Conservation (phyloP, 2,329 filamentous ascomycete genomes). For the Pyrenochaeta sp. region DNA sequence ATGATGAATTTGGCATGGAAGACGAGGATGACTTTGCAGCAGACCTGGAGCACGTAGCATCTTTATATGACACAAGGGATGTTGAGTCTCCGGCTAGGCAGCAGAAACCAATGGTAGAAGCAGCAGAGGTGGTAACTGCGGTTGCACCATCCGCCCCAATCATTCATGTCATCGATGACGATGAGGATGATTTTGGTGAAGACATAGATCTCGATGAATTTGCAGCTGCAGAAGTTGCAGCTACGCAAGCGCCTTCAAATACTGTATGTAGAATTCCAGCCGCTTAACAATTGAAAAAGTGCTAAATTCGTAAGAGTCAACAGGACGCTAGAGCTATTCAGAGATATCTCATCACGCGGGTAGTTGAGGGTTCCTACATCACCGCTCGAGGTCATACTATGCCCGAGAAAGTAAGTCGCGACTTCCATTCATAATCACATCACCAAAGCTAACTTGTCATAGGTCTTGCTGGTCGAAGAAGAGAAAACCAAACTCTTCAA, state of each 20-base stretch:
- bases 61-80: conserved; percentile 60
- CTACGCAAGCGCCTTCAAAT: conserved; percentile 69
- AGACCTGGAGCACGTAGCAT: conserved; percentile 65
- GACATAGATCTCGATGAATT: conserved; percentile 75
- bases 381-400: conserved; percentile 66
- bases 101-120: conserved; percentile 1
- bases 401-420: conserved; percentile 76
- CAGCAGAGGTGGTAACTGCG: not conserved
- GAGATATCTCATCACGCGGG: conserved; percentile 81
- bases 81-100: conserved; percentile 20
- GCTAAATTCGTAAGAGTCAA: conserved; percentile 75
- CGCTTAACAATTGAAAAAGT: conserved; percentile 34
- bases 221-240: conserved; percentile 72
- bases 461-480: conserved; percentile 83
- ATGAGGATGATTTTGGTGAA: conserved; percentile 72
- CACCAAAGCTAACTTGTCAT: conserved; percentile 26
- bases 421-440: too few species aligned
- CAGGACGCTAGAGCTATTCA: conserved; percentile 78
- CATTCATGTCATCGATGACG: conserved; percentile 45
- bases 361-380: conserved; percentile 73
- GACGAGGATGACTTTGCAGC: conserved; percentile 62
- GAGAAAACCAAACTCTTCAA: conserved; percentile 72
- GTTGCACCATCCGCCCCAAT: conserved; percentile 10
- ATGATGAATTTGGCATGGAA: conserved; percentile 56
- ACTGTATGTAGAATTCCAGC: conserved; percentile 60